phyloP scores from a whole-genome alignment of 164 flowering plant genomes.

The Tinospora cordifolia region DNA sequence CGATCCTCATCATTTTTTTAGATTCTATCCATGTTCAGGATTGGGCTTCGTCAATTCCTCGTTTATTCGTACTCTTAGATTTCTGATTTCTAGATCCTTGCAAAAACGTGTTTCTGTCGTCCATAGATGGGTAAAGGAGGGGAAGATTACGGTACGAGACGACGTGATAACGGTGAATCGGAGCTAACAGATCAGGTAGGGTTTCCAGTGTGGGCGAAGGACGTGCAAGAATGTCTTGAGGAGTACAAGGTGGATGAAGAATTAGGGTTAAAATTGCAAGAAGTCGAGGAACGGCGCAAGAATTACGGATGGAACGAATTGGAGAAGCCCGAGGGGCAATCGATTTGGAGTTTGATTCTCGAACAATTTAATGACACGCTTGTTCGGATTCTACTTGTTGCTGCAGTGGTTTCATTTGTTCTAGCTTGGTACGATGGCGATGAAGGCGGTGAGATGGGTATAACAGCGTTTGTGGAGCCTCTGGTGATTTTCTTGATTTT shows the following conservation, averaged over 20 bases:
- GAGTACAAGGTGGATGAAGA: conserved; percentile 21
- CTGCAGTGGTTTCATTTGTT: conserved; percentile 44
- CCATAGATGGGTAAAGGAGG: conserved; percentile 48
- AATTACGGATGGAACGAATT: conserved; percentile 41
- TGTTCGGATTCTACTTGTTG: conserved; percentile 40
- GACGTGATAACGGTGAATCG: neutral
- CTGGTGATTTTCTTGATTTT: conserved; percentile 48
- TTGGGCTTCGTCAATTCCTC: too few species aligned
- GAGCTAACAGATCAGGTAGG: neutral
- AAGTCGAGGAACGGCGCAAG: conserved; percentile 32
- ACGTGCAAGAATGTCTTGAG: conserved; percentile 39
- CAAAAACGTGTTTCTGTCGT: neutral
- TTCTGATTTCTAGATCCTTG: too few species aligned
- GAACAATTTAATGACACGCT: conserved; percentile 50
- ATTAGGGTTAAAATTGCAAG: conserved; percentile 23
- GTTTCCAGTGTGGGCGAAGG: conserved; percentile 64
- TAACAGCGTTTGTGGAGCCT: conserved; percentile 53
- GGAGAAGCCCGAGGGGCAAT: conserved; percentile 42
- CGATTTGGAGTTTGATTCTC: conserved; percentile 30
- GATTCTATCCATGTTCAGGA: too few species aligned
- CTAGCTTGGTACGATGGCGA: conserved; percentile 47
- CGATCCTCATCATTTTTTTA: too few species aligned
- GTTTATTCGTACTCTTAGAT: too few species aligned
- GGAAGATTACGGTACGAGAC: conserved; percentile 27
- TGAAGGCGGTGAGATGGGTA: conserved; percentile 42